A percentile compares a stretch with the other conserved stretches of the same genome.
Evolutionary conservation across 208 protist genomes (phyloP).

Genomic region (Leishmania martiniquensis): DNA sequence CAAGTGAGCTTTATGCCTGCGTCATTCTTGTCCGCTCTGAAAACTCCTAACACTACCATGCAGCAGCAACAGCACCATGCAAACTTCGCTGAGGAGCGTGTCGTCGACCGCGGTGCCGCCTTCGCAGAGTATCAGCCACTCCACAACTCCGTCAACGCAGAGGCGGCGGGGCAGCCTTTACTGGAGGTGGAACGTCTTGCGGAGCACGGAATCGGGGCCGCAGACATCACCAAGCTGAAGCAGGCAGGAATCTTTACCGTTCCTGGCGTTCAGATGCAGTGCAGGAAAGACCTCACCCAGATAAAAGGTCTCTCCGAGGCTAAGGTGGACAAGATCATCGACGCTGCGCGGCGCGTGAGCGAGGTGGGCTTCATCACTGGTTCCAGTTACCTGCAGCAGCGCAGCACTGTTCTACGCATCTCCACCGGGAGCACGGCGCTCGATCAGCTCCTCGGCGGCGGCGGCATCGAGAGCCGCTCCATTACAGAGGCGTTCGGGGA

Average conservation of each 20-base stretch:
- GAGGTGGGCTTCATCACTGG: conserved; percentile 92
- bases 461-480: conserved; percentile 96
- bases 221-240: conserved; percentile 91
- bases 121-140: conserved; percentile 17
- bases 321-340: conserved; percentile 98
- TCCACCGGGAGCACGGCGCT: conserved; percentile 95
- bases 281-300: conserved; percentile 84
- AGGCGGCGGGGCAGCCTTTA: conserved; percentile 46
- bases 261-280: conserved; percentile 92
- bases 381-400: conserved; percentile 83
- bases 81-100: conserved; percentile 1
- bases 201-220: conserved; percentile 88
- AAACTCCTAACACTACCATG: background rate
- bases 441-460: conserved; percentile 95
- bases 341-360: conserved; percentile 92
- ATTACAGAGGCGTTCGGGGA: conserved; percentile 99
- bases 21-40: background rate
- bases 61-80: conserved; percentile 1
- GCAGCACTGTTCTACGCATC: conserved; percentile 89
- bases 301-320: conserved; percentile 99
- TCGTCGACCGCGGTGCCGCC: conserved; percentile 16
- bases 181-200: conserved; percentile 91
- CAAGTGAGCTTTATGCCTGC: background rate
- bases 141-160: conserved; percentile 25
- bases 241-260: conserved; percentile 93